Conservation (phyloP, 768 basidiomycete genomes). For the Amanita rimosa region DNA sequence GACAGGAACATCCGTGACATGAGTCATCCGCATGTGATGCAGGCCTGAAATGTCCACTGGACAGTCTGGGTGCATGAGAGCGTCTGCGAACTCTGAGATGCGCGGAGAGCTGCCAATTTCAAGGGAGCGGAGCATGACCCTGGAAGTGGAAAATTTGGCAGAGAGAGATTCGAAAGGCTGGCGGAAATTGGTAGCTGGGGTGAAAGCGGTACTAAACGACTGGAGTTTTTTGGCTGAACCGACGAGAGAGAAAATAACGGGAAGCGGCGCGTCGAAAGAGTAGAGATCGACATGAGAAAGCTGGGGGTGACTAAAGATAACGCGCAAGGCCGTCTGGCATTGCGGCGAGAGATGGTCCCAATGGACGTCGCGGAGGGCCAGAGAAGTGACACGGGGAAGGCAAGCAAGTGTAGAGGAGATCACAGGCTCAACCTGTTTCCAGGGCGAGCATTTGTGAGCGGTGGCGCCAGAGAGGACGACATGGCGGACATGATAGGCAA, state of each 20-base stretch:
- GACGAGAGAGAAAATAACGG: not conserved
- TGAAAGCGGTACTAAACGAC: not conserved
- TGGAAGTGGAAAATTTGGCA: not conserved
- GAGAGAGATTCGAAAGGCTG: not conserved
- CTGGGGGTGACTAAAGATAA: constrained; percentile 8
- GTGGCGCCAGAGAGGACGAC: constrained; percentile 9
- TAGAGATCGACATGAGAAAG: constrained; percentile 8
- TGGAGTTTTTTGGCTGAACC: not conserved
- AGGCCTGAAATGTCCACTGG: constrained; percentile 8
- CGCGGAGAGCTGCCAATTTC: constrained; percentile 6
- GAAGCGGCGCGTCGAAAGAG: not conserved
- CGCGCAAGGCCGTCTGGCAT: constrained; percentile 3
- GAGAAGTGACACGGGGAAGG: constrained; percentile 5
- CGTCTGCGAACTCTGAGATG: not conserved
- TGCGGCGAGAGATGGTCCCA: constrained; percentile 7
- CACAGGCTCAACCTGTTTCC: constrained; percentile 2
- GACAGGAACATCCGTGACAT: constrained; percentile 9
- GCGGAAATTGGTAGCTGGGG: not conserved
- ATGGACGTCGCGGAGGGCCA: constrained; percentile 8
- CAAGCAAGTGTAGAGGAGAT: constrained; percentile 5
- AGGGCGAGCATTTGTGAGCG: constrained; percentile 1
- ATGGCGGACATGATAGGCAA: constrained; percentile 8
- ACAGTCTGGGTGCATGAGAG: constrained; percentile 3
- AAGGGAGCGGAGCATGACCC: not conserved
- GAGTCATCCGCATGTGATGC: constrained; percentile 8